These are phyloP conservation scores for Quercus bicolor DNA, from an alignment of 306 rosid species.

Conservation along the genomic window DNA sequence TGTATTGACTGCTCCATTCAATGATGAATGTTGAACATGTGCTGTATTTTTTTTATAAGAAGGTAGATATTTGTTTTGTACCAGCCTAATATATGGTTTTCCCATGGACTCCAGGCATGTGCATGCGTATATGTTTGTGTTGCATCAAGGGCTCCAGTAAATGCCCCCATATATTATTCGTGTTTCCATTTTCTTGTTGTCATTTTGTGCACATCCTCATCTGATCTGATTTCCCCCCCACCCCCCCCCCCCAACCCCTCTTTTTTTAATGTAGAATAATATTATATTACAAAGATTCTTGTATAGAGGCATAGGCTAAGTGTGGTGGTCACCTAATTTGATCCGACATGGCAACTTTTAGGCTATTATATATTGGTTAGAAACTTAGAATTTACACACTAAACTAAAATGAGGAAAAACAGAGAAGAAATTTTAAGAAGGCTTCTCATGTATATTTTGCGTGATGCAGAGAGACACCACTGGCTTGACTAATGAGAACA, in stretches of 20 bases:
- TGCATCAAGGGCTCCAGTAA: background rate
- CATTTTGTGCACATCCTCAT: background rate
- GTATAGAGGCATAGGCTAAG: background rate
- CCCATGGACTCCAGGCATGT: background rate
- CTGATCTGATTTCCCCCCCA: background rate
- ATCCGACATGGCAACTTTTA: background rate
- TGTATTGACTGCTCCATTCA: background rate
- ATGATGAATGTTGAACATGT: background rate
- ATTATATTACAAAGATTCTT: background rate
- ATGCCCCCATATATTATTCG: background rate
- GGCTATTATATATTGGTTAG: slow-evolving; percentile 10
- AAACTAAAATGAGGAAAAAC: background rate
- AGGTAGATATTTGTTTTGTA: background rate
- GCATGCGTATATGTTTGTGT: background rate
- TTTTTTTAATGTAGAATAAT: background rate
- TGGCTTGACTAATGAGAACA: slow-evolving; percentile 63
- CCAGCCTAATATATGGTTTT: background rate
- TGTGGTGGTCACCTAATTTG: background rate
- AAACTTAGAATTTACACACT: background rate
- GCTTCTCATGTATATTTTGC: slow-evolving; percentile 17
- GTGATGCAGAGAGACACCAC: slow-evolving; percentile 86
- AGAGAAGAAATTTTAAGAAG: background rate
- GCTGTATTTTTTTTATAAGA: background rate
- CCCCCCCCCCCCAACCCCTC: no score
- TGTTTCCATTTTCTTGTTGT: background rate